These are phyloP conservation scores for Arthrinium puccinioides DNA, from an alignment of 2,329 filamentous ascomycete species.

Conservation along the genomic window DNA sequence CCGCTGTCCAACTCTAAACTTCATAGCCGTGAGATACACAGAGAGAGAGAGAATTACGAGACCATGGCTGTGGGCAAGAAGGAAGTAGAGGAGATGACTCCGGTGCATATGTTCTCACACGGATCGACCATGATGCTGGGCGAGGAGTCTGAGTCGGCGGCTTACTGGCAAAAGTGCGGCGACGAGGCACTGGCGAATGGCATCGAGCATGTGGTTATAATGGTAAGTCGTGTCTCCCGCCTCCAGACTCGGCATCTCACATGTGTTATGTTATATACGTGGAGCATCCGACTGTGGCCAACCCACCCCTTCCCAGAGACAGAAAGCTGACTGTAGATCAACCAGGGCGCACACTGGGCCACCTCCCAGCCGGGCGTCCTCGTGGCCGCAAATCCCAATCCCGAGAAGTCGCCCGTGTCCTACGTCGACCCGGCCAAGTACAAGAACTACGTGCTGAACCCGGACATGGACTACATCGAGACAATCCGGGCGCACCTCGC, in stretches of 20 bases:
- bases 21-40: neutral
- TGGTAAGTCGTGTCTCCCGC: constrained; percentile 33
- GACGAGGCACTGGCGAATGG: constrained; percentile 52
- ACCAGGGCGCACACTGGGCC: constrained; percentile 60
- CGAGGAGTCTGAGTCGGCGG: constrained; percentile 52
- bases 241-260: neutral
- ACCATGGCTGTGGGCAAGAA: constrained; percentile 9
- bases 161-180: constrained; percentile 60
- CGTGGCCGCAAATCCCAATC: constrained; percentile 52
- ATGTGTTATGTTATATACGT: neutral
- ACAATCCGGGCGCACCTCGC: constrained; percentile 42
- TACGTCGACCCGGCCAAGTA: constrained; percentile 63
- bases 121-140: constrained; percentile 68
- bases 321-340: constrained; percentile 2
- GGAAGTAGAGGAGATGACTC: constrained; percentile 27
- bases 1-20: no score
- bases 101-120: constrained; percentile 63
- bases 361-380: constrained; percentile 47
- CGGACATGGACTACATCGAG: constrained; percentile 47
- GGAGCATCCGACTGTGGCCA: no score
- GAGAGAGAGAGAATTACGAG: neutral
- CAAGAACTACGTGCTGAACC: constrained; percentile 50
- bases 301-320: neutral
- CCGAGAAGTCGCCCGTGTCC: constrained; percentile 55
- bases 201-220: constrained; percentile 58